Conservation (phyloP, 179 eudicot species). For the Spergularia azorica region DNA sequence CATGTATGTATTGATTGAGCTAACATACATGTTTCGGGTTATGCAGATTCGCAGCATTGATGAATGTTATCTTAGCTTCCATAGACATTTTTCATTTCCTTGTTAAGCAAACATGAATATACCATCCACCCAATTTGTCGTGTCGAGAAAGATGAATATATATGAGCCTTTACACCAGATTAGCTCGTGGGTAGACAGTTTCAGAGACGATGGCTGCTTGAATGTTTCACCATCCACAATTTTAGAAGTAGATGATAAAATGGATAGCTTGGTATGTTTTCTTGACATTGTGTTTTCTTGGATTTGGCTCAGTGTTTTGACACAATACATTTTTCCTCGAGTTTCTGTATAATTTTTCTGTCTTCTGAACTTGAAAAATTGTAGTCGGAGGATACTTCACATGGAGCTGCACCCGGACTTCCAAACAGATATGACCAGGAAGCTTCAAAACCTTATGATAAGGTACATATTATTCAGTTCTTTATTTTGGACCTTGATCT, state of each 20-base stretch:
- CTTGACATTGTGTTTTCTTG: not conserved
- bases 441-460: constrained; percentile 61
- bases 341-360: constrained; percentile 1
- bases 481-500: not conserved
- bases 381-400: constrained; percentile 79
- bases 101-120: constrained; percentile 51
- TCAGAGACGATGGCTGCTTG: constrained; percentile 57
- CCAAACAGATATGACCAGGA: constrained; percentile 70
- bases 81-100: constrained; percentile 11
- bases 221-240: constrained; percentile 57
- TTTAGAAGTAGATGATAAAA: constrained; percentile 53
- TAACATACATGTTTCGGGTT: constrained; percentile 12
- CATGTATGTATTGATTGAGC: not conserved
- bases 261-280: constrained; percentile 59
- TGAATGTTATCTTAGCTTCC: constrained; percentile 18
- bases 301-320: constrained; percentile 29
- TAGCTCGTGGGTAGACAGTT: constrained; percentile 73
- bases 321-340: not conserved
- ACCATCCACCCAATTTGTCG: constrained; percentile 58
- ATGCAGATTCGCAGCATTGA: constrained; percentile 23
- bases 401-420: constrained; percentile 49
- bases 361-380: constrained; percentile 12
- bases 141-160: constrained; percentile 70
- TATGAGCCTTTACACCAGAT: constrained; percentile 84
- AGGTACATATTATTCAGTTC: constrained; percentile 44